Percentiles rank a stretch among this genome's conserved stretches.
phyloP scores from a whole-genome alignment of 2,329 filamentous ascomycete genomes.

The Bertia moriformis region DNA sequence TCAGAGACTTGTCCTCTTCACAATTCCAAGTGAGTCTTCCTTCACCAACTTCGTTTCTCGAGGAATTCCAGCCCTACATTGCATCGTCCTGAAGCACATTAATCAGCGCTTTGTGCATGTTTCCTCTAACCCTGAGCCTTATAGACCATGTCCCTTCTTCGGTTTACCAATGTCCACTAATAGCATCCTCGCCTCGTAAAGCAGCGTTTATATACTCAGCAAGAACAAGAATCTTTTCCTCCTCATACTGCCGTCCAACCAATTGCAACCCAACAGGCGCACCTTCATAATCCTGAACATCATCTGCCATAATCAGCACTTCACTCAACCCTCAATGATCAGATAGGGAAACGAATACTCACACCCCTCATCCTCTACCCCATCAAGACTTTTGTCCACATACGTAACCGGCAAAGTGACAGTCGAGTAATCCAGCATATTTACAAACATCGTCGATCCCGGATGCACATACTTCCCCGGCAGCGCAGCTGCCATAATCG shows the following conservation, averaged over 20 bases:
- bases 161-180: no score
- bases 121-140: no score
- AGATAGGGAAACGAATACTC: background rate
- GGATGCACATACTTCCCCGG: background rate
- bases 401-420: background rate
- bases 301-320: background rate
- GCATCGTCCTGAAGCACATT: no score
- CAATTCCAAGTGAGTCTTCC: no score
- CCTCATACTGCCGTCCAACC: background rate
- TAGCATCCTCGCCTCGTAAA: no score
- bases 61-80: no score
- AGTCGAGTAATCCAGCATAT: background rate
- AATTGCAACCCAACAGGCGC: background rate
- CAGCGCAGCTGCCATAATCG: background rate
- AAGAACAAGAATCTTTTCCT: background rate
- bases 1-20: no score
- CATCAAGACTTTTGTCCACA: background rate
- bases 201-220: conserved; percentile 2
- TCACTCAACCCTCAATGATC: no score
- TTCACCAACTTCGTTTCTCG: no score
- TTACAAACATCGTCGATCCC: background rate
- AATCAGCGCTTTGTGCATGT: no score
- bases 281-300: background rate
- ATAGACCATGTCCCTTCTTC: no score
- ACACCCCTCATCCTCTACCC: background rate